Base-by-base conservation (phyloP, 1,139 yeast genomes). In the Kodamaea sp. region DNA sequence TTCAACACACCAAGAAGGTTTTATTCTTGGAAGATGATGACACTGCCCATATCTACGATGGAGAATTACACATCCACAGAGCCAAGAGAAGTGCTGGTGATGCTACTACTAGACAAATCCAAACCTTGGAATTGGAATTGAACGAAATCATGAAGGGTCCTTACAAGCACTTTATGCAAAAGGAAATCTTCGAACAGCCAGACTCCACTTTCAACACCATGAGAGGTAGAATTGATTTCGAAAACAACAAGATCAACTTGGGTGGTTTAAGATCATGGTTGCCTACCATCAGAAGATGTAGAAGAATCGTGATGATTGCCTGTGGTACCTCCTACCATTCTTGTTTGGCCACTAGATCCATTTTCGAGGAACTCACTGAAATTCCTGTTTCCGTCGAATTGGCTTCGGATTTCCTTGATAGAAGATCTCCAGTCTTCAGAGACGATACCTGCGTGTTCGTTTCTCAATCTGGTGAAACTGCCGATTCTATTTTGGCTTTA, bases 301-400 rank as follows among this genome's bases (percentile, higher is more conserved):
- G 97, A 66, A 81, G 98, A 65, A 78, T 94, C 55, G 86, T 90
- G 42, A 92, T 94, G 97, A 87, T 94, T 70, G 99, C 98, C 4
- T 94, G 99, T 69, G 99, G 99, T 68, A 94, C 99, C 5, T 92
- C 98, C 1, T 94, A 90, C 59, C 98, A 94, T 66, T 92, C 98
- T 14, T 94, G 98, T 72, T 70, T 94, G 58, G 98, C 98, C 16
- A 92, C 96, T 19, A 80, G 99, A 63, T 85, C 97, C 10, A 83
- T 89, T 46, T 90, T 94, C 59, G 99, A 94, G 66, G 98, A 94
- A 61, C 75, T 94, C 55, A 89, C 97, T 19, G 97, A 90, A 60
- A 87, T 92, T 44, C 98, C 98, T 7, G 97, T 92, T 9, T 74
- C 89, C 31, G 96, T 94, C 27, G 99, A 94, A 65, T 78, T 94